Base-by-base conservation (phyloP, 2,329 filamentous ascomycete species). In the Sclerotinia sclerotiorum region DNA sequence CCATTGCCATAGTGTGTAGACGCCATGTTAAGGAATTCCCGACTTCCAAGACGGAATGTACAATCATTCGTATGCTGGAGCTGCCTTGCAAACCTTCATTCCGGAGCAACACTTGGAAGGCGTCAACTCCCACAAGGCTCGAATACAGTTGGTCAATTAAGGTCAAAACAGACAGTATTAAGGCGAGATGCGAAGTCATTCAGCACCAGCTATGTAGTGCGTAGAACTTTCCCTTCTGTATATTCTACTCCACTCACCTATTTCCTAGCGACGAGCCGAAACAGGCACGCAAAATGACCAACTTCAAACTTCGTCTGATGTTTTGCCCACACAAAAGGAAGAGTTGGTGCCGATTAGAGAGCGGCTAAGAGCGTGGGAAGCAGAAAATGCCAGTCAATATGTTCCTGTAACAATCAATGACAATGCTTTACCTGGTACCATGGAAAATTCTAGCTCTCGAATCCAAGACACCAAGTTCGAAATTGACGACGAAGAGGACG, bases 321-420 rank as follows among this genome's bases (percentile, higher is more conserved):
- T 35, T 61, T 61, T 61, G 13, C 35, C 29, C 3, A 35, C 3
- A 19, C 27, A 3, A 21, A 51, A 62, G 29, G 29, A n/a, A 39
- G 46, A 11, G 29, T n/a, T 27, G 21, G n/a, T 21, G 24, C 69
- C 71, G 44, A 79, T 81, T 66, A 75, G 80, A 65, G 73, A 78
- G 35, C 74, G 78, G 65, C 73, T 70, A 32, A 55, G 48, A 13
- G 35, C 44, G 17, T 70, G 70, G 69, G 70, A 70, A 19, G n/a
- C 15, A 24, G 62, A 70, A 51, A 49, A 70, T 56, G 56, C 32
- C 3, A 35, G 48, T 39, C 24, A 19, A n/a, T 56, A 51, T 55
- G n/a, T 52, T 21, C 24, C 55, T 29, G 24, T 67, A 7, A 63
- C 48, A 56, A n/a, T 6, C 19, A 67, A 11, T 7, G 51, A 49